A percentile compares a stretch with the other conserved stretches of the same genome.
phyloP scores from a whole-genome alignment of 495 filamentous ascomycete genomes.

The Penicillium ochrochloron region DNA sequence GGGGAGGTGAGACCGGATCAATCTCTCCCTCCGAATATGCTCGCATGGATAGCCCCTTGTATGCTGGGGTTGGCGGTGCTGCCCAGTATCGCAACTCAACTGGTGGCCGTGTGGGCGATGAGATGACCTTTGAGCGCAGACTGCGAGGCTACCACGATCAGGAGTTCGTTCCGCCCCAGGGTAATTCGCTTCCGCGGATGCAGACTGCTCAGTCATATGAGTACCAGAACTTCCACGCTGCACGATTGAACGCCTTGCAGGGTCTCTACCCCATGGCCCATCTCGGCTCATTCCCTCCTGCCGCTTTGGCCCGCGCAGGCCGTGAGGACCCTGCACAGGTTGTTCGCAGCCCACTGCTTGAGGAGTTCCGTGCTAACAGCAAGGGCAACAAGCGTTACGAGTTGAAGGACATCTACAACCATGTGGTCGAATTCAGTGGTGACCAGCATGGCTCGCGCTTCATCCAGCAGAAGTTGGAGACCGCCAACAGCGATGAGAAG shows the following conservation, averaged over 20 bases:
- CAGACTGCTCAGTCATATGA: conserved; percentile 48
- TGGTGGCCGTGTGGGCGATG: conserved; percentile 44
- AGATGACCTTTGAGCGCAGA: conserved; percentile 52
- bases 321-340: conserved; percentile 69
- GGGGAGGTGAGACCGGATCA: conserved; percentile 39
- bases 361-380: conserved; percentile 76
- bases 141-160: conserved; percentile 56
- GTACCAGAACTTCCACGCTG: conserved; percentile 40
- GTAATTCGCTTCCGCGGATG: conserved; percentile 44
- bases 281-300: conserved; percentile 28
- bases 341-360: conserved; percentile 71
- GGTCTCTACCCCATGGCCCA: conserved; percentile 38
- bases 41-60: conserved; percentile 64
- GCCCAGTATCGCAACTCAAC: conserved; percentile 52
- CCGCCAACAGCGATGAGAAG: conserved; percentile 96
- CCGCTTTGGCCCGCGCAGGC: conserved; percentile 51
- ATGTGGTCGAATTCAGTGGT: conserved; percentile 93
- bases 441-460: conserved; percentile 96
- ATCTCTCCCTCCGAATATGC: conserved; percentile 61
- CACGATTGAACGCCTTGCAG: conserved; percentile 45
- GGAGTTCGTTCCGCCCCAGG: conserved; percentile 42
- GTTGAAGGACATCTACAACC: conserved; percentile 87
- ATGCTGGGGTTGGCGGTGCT: conserved; percentile 46
- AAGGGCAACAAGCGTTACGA: conserved; percentile 84
- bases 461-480: conserved; percentile 93